Evolutionary conservation across 345 rosid species (phyloP).

Genomic region (Kernera saxatilis): DNA sequence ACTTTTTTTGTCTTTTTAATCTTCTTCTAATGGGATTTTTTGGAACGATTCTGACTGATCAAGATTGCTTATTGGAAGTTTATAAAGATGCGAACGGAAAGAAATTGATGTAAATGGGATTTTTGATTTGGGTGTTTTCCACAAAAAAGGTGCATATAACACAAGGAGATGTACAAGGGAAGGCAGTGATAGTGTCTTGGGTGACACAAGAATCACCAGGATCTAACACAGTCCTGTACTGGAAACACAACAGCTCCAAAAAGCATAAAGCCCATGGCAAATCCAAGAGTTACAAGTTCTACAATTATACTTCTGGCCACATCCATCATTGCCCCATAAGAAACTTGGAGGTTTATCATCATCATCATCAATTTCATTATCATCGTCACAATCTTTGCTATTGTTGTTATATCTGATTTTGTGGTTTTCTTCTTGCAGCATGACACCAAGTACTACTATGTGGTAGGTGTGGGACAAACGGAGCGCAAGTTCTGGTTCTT

Average conservation of each 20-base stretch:
- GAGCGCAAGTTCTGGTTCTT: constrained; percentile 49
- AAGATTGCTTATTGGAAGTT: neutral
- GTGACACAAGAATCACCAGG: constrained; percentile 61
- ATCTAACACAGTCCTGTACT: constrained; percentile 51
- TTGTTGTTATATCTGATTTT: neutral
- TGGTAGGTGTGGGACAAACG: constrained; percentile 45
- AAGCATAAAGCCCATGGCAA: constrained; percentile 48
- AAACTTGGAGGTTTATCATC: constrained; percentile 50
- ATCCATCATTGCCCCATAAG: constrained; percentile 73
- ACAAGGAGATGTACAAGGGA: constrained; percentile 76
- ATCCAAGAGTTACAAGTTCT: constrained; percentile 39
- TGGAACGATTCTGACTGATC: neutral
- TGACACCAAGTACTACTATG: constrained; percentile 52
- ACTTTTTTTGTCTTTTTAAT: neutral
- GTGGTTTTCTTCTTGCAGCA: constrained; percentile 28
- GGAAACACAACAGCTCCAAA: constrained; percentile 41
- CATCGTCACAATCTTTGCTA: neutral
- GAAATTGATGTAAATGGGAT: no score
- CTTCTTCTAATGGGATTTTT: neutral
- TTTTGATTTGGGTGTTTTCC: constrained; percentile 12
- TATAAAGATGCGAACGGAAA: neutral
- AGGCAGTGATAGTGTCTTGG: constrained; percentile 83
- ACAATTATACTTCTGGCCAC: constrained; percentile 65
- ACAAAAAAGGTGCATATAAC: constrained; percentile 59
- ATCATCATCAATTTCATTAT: neutral